phyloP scores from a whole-genome alignment of 2,329 filamentous ascomycete species.

The Fusarium dimerum region DNA sequence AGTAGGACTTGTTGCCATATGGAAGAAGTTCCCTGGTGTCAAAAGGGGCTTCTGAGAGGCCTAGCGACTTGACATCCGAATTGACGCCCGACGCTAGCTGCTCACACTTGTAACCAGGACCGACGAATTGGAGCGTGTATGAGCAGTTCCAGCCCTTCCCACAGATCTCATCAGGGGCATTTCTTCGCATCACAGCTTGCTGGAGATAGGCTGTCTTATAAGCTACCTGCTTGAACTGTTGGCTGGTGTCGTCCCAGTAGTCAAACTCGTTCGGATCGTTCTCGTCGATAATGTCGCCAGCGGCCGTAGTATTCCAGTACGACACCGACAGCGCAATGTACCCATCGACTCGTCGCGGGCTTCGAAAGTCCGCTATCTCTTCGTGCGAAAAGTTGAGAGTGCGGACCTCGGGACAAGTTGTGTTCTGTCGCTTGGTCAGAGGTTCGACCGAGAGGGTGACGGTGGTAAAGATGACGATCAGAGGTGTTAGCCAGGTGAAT shows the following conservation, averaged over 20 bases:
- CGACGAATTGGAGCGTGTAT: slow-evolving; percentile 21
- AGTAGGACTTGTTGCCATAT: slow-evolving; percentile 22
- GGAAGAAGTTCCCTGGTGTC: slow-evolving; percentile 19
- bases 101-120: slow-evolving; percentile 24
- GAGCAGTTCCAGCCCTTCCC: slow-evolving; percentile 29
- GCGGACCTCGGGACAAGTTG: slow-evolving; percentile 22
- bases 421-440: slow-evolving; percentile 6
- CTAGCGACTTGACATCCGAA: slow-evolving; percentile 15
- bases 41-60: slow-evolving; percentile 19
- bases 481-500: slow-evolving; percentile 28
- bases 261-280: slow-evolving; percentile 21
- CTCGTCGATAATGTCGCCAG: background rate
- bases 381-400: slow-evolving; percentile 29
- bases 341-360: slow-evolving; percentile 2
- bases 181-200: slow-evolving; percentile 18
- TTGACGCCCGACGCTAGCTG: slow-evolving; percentile 15
- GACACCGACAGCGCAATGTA: slow-evolving; percentile 21
- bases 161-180: slow-evolving; percentile 20
- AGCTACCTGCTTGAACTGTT: slow-evolving; percentile 21
- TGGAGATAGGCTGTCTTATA: slow-evolving; percentile 18
- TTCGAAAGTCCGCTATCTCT: slow-evolving; percentile 15
- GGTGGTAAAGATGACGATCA: slow-evolving; percentile 29
- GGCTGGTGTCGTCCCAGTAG: slow-evolving; percentile 21
- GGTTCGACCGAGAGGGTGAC: slow-evolving; percentile 24
- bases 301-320: slow-evolving; percentile 22